Conservation (phyloP, 2,329 filamentous ascomycete species). For the Ampelomyces quisqualis region DNA sequence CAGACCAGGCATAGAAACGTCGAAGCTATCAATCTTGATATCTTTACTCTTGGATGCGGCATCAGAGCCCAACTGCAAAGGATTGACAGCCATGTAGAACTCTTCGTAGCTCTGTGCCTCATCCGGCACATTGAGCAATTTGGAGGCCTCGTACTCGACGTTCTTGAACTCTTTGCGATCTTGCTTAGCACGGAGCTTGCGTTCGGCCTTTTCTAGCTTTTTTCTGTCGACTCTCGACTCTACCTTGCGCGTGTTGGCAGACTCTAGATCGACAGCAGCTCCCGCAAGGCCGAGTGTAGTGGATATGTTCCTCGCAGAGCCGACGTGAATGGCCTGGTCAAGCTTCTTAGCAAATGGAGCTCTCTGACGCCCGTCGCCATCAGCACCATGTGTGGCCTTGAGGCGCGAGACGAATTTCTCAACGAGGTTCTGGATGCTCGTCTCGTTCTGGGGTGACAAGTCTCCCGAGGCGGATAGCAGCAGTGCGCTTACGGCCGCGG, state of each 20-base stretch:
- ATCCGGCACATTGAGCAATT: constrained; percentile 78
- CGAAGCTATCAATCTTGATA: constrained; percentile 95
- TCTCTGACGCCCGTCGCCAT: constrained; percentile 66
- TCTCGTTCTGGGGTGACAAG: constrained; percentile 68
- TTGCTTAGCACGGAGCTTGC: constrained; percentile 97
- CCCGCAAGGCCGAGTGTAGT: constrained; percentile 87
- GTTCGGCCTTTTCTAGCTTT: constrained; percentile 98
- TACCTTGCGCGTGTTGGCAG: constrained; percentile 87
- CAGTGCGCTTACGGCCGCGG: constrained; percentile 79
- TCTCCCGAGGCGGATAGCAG: constrained; percentile 91
- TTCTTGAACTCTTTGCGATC: constrained; percentile 98
- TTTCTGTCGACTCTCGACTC: constrained; percentile 97
- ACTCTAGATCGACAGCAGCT: constrained; percentile 86
- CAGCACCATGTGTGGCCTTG: constrained; percentile 67
- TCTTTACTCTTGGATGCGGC: constrained; percentile 86
- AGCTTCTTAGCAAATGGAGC: constrained; percentile 79
- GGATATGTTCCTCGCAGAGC: constrained; percentile 91
- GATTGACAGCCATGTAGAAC: constrained; percentile 99
- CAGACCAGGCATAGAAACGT: constrained; percentile 85
- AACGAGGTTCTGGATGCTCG: constrained; percentile 78
- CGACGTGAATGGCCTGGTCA: constrained; percentile 93
- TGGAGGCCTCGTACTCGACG: constrained; percentile 95
- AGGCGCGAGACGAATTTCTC: constrained; percentile 86
- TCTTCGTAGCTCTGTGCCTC: constrained; percentile 93
- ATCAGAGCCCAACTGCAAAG: constrained; percentile 77